Conservation (phyloP, 257 asterid species). For the Nicotiana obtusifolia region DNA sequence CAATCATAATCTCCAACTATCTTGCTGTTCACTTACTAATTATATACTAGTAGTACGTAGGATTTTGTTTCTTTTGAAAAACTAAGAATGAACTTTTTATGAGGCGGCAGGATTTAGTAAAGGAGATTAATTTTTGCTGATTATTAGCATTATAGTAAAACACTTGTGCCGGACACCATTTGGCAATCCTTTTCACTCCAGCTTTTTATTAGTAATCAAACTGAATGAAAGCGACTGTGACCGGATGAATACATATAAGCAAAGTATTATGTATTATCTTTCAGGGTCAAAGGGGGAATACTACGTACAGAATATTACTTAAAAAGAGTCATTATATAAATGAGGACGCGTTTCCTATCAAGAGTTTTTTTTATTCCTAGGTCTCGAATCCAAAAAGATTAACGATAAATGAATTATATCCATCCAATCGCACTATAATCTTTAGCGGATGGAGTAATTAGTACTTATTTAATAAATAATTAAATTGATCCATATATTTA, state of each 20-base stretch:
- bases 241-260: no score
- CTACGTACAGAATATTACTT: no score
- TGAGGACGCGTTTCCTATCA: no score
- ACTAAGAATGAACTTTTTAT: background rate
- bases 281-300: no score
- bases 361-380: no score
- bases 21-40: background rate
- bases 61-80: background rate
- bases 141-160: background rate
- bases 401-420: no score
- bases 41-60: background rate
- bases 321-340: no score
- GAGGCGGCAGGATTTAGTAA: background rate
- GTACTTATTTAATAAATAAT: background rate
- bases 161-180: background rate
- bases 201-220: background rate
- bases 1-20: slow-evolving; percentile 17
- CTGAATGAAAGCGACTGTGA: background rate
- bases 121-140: background rate
- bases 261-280: no score
- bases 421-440: fast-evolving
- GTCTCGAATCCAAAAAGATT: no score
- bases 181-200: background rate
- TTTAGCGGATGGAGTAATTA: no score
- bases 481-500: background rate